Base-by-base conservation (phyloP, 805 yeast genomes). In the Kodamaea kaohsiungensis region DNA sequence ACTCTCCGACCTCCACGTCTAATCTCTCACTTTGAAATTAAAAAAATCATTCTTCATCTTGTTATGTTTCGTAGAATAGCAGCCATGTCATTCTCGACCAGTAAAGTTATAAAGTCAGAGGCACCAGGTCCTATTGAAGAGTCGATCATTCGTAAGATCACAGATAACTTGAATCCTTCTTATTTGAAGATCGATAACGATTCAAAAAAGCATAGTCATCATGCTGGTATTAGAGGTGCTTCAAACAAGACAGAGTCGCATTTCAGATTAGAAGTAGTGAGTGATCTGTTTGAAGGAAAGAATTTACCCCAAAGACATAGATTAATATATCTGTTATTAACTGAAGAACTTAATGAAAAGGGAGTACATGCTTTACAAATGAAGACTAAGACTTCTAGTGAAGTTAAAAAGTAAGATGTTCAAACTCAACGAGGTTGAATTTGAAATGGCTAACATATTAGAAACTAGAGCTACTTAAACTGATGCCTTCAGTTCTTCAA, bases 281-380 rank as follows among this genome's bases (percentile, higher is more conserved):
- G 92, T 61, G 84, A 84, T 37, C 76, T 70, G 49, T 92, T 92
- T 65, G 70, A 71, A 37, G 92, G 91, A 0, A 77, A 85, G 67
- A 69, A 77, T 10, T 76, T 83, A 65, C 93, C 96, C 0, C 70
- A 82, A 33, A 81, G 98, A 67, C 98, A 92, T 72, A 72, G 98
- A 55, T 64, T 86, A 65, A 78, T 93, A 0, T 92, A 90, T 66
- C 72, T 72, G 49, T 65, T 89, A 48, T 75, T 93, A 46, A 83
- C 82, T 52, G 89, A 89, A 27, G 97, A 92, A 65, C 72, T 92
- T 62, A 78, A 82, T 49, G 75, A 72, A 33, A 80, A 83, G 54
- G 92, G 95, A 0, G 83, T 93, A 16, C 98, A 92, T 72, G 97
- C 98, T 0, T 73, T 92, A 56, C 97, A 91, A 66, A 78, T 92